phyloP scores from a whole-genome alignment of 2,329 filamentous ascomycete species.

The Penicillium hesseltinei region DNA sequence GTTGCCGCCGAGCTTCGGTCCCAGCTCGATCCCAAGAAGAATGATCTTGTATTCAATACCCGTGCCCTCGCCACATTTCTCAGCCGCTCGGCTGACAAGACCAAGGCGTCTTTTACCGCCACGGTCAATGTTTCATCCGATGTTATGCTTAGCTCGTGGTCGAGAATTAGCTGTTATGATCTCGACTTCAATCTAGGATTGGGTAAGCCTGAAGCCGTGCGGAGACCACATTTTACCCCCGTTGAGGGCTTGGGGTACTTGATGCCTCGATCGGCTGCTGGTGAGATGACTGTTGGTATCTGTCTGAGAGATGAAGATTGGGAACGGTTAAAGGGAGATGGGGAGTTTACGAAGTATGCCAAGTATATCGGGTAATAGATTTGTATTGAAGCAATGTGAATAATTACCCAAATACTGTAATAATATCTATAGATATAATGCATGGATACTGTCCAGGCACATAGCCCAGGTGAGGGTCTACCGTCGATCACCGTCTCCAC shows the following conservation, averaged over 20 bases:
- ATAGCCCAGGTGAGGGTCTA: background rate
- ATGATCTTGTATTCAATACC: slow-evolving; percentile 33
- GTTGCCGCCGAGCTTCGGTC: slow-evolving; percentile 43
- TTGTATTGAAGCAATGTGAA: background rate
- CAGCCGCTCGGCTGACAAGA: slow-evolving; percentile 35
- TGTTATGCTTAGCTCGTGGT: slow-evolving; percentile 57
- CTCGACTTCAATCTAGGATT: slow-evolving; percentile 49
- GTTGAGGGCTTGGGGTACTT: slow-evolving; percentile 53
- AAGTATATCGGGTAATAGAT: slow-evolving; percentile 33
- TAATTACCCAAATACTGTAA: too few relatives aligned
- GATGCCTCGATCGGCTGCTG: slow-evolving; percentile 46
- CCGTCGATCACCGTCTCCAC: slow-evolving; percentile 14
- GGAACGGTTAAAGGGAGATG: slow-evolving; percentile 44
- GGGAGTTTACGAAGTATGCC: slow-evolving; percentile 43
- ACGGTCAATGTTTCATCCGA: slow-evolving; percentile 42
- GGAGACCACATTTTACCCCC: slow-evolving; percentile 48
- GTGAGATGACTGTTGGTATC: slow-evolving; percentile 46
- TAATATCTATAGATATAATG: too few relatives aligned
- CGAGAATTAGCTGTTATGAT: slow-evolving; percentile 46
- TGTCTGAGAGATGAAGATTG: slow-evolving; percentile 52
- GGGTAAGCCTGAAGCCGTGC: slow-evolving; percentile 48
- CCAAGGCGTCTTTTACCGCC: slow-evolving; percentile 22
- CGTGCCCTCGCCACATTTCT: slow-evolving; percentile 47
- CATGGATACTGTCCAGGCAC: background rate
- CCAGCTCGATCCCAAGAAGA: slow-evolving; percentile 33